These are phyloP conservation scores for Flaveria ramosissima DNA, from an alignment of 129 eudicot species.

Conservation along the genomic window DNA sequence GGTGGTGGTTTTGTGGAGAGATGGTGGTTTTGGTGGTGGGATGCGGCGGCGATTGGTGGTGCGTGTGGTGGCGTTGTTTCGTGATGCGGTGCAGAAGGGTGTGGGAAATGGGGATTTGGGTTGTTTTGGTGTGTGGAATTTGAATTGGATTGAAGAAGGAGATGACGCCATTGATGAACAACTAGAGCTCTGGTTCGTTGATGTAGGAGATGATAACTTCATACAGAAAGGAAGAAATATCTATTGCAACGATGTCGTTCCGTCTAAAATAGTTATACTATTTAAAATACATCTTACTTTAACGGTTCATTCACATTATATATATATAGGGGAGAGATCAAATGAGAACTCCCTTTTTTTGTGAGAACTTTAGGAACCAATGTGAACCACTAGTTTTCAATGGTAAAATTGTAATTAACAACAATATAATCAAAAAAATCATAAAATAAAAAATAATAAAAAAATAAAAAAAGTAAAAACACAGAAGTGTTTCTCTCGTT, in stretches of 20 bases:
- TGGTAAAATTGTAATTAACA: too few relatives aligned
- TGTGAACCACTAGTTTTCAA: too few relatives aligned
- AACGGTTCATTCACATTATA: too few relatives aligned
- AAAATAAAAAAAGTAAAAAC: too few relatives aligned
- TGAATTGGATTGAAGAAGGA: slow-evolving; percentile 35
- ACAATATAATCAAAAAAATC: too few relatives aligned
- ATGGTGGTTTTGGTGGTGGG: slow-evolving; percentile 26
- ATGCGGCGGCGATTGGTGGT: slow-evolving; percentile 35
- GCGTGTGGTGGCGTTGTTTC: slow-evolving; percentile 26
- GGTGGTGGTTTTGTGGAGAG: slow-evolving; percentile 7
- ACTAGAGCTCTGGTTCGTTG: background rate
- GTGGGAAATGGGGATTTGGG: slow-evolving; percentile 11
- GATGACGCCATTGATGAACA: slow-evolving; percentile 37
- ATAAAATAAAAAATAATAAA: too few relatives aligned
- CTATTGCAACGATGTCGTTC: background rate
- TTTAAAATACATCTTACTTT: too few relatives aligned
- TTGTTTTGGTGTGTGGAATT: slow-evolving; percentile 22
- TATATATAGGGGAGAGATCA: too few relatives aligned
- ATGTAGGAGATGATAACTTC: slow-evolving; percentile 21
- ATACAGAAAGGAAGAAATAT: background rate
- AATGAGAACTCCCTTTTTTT: too few relatives aligned
- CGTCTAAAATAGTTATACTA: too few relatives aligned
- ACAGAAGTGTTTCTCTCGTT: too few relatives aligned
- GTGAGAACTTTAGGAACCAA: too few relatives aligned
- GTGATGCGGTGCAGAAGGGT: slow-evolving; percentile 28